Base-by-base conservation (phyloP, 208 protist genomes). In the Crithidia bombi region DNA sequence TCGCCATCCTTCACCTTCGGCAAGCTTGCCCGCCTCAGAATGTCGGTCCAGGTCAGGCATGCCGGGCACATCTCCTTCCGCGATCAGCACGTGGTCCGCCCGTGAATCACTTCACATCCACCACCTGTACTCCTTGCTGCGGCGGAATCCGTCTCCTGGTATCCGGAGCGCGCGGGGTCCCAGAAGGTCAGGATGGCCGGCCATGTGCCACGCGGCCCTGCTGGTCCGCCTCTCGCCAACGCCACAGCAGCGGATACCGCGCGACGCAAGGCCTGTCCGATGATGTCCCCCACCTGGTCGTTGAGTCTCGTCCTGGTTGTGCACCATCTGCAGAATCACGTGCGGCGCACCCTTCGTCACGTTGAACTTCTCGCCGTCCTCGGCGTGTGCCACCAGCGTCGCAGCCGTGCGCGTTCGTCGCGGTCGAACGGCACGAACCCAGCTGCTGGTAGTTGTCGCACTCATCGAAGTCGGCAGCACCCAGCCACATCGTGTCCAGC, bases 61-160 rank as follows among this genome's bases (percentile, higher is more conserved):
- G 44, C 94, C n/a, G n/a, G 84, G 23, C 85, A 87, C 59, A 97
- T 98, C 79, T 98, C 96, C 72, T 93, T 93, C n/a, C 23, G 96
- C 97, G 66, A 98, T 98, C 46, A 96, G 87, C 71, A 85, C 44
- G 76, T 90, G 83, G 75, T 94, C n/a, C 97, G 43, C 97, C 97
- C 32, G 97, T 98, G 57, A 98, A 97, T 95, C 98, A 98, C 80
- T 98, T 98, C 28, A 98, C 94, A 35, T 87, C 80, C 25, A 98
- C 87, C 58, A n/a, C n/a, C 96, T 95, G 64, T 97, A 89, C 59
- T 91, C 73, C 55, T 87, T 81, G 51, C 87, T 91, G 56, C 82
- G 78, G 38, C 77, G 78, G n/a, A 59, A 98, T 92, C 26, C 86
- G 97, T 6, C 93, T 83, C 65, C 87, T 87, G 23, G 95, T 97